Evolutionary conservation across 2,329 filamentous ascomycete genomes (phyloP).

Genomic region (Trichophyton rubrum): DNA sequence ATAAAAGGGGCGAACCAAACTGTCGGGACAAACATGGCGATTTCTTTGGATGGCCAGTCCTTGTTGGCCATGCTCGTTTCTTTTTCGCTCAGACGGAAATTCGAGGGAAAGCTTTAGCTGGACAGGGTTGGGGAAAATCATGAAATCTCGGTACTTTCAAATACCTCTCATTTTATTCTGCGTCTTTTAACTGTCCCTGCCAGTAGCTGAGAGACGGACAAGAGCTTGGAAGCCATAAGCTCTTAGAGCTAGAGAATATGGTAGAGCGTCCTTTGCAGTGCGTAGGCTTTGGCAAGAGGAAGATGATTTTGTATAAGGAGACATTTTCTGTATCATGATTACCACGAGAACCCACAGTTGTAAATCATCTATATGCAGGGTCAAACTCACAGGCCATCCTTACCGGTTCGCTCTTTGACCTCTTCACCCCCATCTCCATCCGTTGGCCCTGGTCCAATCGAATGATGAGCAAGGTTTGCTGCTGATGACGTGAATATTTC

Average conservation of each 20-base stretch:
- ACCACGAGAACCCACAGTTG: neutral
- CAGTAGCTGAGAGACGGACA: neutral
- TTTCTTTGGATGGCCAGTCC: neutral
- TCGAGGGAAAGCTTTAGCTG: neutral
- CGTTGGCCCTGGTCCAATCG: neutral
- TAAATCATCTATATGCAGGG: conserved; percentile 1
- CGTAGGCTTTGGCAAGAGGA: too few species aligned
- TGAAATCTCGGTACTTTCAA: too few species aligned
- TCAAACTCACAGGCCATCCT: neutral
- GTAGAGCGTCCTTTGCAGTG: too few species aligned
- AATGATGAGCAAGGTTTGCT: neutral
- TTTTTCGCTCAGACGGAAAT: neutral
- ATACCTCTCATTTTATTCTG: neutral
- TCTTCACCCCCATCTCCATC: neutral
- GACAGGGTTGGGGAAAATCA: neutral
- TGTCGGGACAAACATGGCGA: neutral
- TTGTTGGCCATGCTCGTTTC: neutral
- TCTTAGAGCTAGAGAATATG: neutral
- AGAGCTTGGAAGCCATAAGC: neutral
- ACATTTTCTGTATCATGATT: neutral
- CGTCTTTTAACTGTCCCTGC: neutral
- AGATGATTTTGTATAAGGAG: too few species aligned
- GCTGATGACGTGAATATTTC: neutral
- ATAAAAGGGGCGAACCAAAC: neutral
- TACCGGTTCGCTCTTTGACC: neutral